Base-by-base conservation (phyloP, 2,329 filamentous ascomycete species). In the Raffaelea ambrosiae region DNA sequence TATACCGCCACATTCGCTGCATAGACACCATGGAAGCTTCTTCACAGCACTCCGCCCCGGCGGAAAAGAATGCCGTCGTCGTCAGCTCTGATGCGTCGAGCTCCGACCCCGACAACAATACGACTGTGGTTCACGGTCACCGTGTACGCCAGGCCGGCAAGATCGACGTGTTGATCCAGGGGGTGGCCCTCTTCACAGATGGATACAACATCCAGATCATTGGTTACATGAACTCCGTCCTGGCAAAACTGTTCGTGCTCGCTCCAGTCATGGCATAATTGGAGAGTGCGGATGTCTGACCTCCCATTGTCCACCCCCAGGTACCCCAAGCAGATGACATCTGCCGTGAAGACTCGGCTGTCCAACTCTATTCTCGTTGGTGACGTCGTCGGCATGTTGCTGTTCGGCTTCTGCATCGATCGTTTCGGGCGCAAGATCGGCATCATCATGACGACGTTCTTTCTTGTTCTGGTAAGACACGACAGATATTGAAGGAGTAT, bases 61-160 rank as follows among this genome's bases (percentile, higher is more conserved):
- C n/a, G n/a, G n/a, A n/a, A n/a, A n/a, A n/a, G n/a, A n/a, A n/a
- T n/a, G n/a, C n/a, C n/a, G n/a, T n/a, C n/a, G n/a, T n/a, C n/a
- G n/a, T n/a, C n/a, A n/a, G n/a, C n/a, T n/a, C n/a, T n/a, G n/a
- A n/a, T n/a, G n/a, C n/a, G n/a, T n/a, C n/a, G n/a, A n/a, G n/a
- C n/a, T n/a, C n/a, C n/a, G n/a, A n/a, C n/a, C n/a, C n/a, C n/a
- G n/a, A n/a, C n/a, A n/a, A n/a, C n/a, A n/a, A n/a, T n/a, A n/a
- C n/a, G n/a, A n/a, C n/a, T n/a, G n/a, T n/a, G n/a, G n/a, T n/a
- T n/a, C n/a, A n/a, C n/a, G n/a, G n/a, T n/a, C n/a, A n/a, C n/a
- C n/a, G n/a, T n/a, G n/a, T n/a, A 22, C 70, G 70, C 2, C 71
- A 73, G 4, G 74, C 75, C 0, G 79, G 78, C 59, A 75, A 77